Evolutionary conservation across 2,329 filamentous ascomycete species (phyloP).

Genomic region (Claviceps spartinae): DNA sequence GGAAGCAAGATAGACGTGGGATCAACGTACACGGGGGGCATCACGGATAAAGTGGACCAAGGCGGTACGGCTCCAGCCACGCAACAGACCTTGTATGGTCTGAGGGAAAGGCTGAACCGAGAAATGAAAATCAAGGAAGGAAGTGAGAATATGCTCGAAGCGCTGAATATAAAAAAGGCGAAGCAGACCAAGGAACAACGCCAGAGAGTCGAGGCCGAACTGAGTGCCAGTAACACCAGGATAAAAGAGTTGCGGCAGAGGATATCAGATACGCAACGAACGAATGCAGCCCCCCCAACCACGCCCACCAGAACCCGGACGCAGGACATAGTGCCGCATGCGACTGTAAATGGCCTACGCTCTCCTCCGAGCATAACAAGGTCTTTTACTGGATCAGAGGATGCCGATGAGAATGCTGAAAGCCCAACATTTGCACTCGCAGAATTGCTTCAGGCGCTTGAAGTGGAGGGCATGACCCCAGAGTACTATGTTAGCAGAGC

Average conservation of each 20-base stretch:
- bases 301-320: constrained; percentile 41
- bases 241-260: constrained; percentile 47
- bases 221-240: constrained; percentile 71
- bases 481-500: constrained; percentile 93
- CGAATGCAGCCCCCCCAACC: constrained; percentile 29
- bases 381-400: constrained; percentile 46
- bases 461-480: constrained; percentile 72
- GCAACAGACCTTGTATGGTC: constrained; percentile 60
- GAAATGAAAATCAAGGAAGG: constrained; percentile 97
- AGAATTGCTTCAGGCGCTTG: constrained; percentile 80
- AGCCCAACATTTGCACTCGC: constrained; percentile 85
- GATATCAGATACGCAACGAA: constrained; percentile 45
- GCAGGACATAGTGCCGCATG: constrained; percentile 30
- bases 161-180: constrained; percentile 82
- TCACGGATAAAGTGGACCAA: constrained; percentile 48
- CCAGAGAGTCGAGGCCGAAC: constrained; percentile 67
- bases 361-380: constrained; percentile 45
- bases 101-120: constrained; percentile 79
- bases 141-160: constrained; percentile 94
- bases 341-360: constrained; percentile 29
- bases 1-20: constrained; percentile 23
- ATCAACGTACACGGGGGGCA: constrained; percentile 23
- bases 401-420: constrained; percentile 58
- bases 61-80: constrained; percentile 41
- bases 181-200: constrained; percentile 89